Evolutionary conservation across 257 asterid species (phyloP), one percentile per base, ranked within the genome.

Genomic region (Misopates orontium): DNA sequence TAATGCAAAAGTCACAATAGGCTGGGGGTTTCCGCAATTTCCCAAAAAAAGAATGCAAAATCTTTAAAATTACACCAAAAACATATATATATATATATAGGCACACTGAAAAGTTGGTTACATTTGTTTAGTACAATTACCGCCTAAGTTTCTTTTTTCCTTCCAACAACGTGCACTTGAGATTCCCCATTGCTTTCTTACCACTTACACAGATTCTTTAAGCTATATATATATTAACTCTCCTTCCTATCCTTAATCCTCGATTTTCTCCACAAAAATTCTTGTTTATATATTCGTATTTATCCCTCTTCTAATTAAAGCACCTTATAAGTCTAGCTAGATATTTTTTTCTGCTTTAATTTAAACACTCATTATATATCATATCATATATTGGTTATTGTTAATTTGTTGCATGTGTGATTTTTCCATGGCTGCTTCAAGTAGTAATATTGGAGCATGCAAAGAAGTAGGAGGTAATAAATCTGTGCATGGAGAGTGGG

Each of bases 401-500:
- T 28, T 16, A 40, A 56, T 5, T 14, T 41, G 0, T 60, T 60
- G 79, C 80, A 78, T 78, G 74, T 68, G 23, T 65, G 39, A 56
- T 57, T 40, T 68, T 36, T 56, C 39, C 48, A 79, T 83, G 88
- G 85, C 81, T 44, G 67, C 73, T 64, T 72, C 83, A 28, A 75
- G 75, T 68, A 85, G 85, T 68, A 56, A 25, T 44, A 39, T 17
- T 4, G 42, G 42, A 10, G 36, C 83, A 71, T 80, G 70, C 77
- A 80, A 66, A 56, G 63, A 54, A 36, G n/a, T n/a, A n/a, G n/a
- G n/a, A n/a, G 66, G 66, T 8, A 40, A 13, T 18, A 20, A 5
- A 69, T 66, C 78, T 62, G 76, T 75, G 75, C 78, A 75, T 78
- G 88, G 88, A 71, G 82, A 76, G 76, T 81, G 86, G 84, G 89